Evolutionary conservation across 2,329 filamentous ascomycete species (phyloP).

Genomic region (Cryphonectria parasitica): DNA sequence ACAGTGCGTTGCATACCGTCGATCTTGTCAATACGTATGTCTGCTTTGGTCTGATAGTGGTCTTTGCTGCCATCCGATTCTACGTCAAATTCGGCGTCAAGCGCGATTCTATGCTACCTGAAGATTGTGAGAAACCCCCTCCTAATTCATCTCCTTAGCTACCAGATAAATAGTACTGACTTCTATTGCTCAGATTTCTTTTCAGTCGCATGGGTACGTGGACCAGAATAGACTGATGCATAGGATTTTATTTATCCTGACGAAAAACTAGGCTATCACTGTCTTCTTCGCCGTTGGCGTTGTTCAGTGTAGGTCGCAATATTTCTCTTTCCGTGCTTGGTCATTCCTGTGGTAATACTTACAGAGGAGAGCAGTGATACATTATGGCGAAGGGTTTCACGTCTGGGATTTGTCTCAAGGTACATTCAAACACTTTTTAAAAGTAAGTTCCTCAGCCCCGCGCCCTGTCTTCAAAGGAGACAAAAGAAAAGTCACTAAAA

Average conservation of each 20-base stretch:
- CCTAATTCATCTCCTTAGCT: neutral
- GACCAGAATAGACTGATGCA: neutral
- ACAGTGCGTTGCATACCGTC: neutral
- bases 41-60: neutral
- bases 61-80: conserved; percentile 2
- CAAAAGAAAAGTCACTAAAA: neutral
- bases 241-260: neutral
- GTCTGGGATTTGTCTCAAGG: conserved; percentile 4
- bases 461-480: neutral
- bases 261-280: neutral
- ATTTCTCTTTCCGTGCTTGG: neutral
- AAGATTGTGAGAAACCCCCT: neutral
- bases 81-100: conserved; percentile 7
- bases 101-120: neutral
- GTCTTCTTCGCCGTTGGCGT: neutral
- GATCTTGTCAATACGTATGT: conserved; percentile 2
- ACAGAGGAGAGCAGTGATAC: neutral
- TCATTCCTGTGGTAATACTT: neutral
- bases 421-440: neutral
- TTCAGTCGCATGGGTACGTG: neutral
- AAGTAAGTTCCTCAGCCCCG: neutral
- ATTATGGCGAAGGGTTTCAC: conserved; percentile 11
- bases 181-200: neutral
- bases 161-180: neutral
- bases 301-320: neutral